Evolutionary conservation across 352 stramenopile species (phyloP).

Genomic region (Phytophthora rubi): DNA sequence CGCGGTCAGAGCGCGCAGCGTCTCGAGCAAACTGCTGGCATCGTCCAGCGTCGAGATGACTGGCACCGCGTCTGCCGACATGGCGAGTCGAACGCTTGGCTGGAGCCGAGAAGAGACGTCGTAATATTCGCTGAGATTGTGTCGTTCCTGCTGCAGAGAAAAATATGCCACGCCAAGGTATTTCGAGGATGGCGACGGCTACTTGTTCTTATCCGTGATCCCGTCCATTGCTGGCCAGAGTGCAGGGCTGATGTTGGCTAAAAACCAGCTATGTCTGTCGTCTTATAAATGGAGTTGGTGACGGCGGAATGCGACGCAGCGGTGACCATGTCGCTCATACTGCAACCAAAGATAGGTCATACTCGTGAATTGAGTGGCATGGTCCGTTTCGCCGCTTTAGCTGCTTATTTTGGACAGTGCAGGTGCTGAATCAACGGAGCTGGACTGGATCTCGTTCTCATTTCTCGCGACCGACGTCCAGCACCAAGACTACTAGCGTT

Average conservation of each 20-base stretch:
- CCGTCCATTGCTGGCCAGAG: neutral
- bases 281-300: neutral
- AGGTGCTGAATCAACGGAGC: neutral
- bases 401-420: conserved; percentile 25
- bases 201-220: neutral
- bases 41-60: conserved; percentile 55
- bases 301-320: neutral
- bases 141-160: neutral
- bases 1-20: conserved; percentile 43
- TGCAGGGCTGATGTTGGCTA: neutral
- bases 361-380: conserved; percentile 7
- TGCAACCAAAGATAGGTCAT: conserved; percentile 18
- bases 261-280: neutral
- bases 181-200: neutral
- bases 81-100: conserved; percentile 7
- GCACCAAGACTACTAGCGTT: conserved; percentile 2
- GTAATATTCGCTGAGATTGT: conserved; percentile 10
- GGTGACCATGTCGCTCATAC: neutral
- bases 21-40: conserved; percentile 42
- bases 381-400: conserved; percentile 17
- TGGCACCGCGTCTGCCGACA: conserved; percentile 13
- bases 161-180: neutral
- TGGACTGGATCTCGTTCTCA: neutral
- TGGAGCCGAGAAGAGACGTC: neutral
- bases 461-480: conserved; percentile 21